phyloP scores from a whole-genome alignment of 2,329 filamentous ascomycete species.

The Ascocoryne sarcoides region DNA sequence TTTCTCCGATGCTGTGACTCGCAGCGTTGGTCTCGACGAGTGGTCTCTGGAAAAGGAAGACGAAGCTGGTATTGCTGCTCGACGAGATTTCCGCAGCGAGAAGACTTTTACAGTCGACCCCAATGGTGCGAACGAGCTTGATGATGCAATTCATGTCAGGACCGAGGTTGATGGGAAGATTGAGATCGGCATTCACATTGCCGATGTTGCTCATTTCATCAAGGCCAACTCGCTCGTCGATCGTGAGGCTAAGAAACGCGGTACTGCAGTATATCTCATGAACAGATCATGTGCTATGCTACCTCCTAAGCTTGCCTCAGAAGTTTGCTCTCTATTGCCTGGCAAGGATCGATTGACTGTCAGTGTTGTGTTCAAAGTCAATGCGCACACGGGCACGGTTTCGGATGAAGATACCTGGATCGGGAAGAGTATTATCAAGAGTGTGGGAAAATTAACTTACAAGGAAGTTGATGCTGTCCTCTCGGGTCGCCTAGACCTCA shows the following conservation, averaged over 20 bases:
- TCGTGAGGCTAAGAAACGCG: slow-evolving; percentile 94
- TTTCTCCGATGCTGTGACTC: slow-evolving; percentile 91
- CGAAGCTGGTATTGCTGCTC: slow-evolving; percentile 60
- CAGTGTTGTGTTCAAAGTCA: slow-evolving; percentile 87
- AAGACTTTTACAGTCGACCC: slow-evolving; percentile 88
- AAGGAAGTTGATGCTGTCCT: slow-evolving; percentile 80
- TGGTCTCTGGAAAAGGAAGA: slow-evolving; percentile 84
- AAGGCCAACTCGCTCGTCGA: slow-evolving; percentile 94
- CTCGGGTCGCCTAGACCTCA: slow-evolving; percentile 50
- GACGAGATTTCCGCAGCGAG: slow-evolving; percentile 85
- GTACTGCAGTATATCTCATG: slow-evolving; percentile 89
- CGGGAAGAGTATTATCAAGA: slow-evolving; percentile 90
- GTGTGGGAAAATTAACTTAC: slow-evolving; percentile 74
- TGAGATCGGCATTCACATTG: slow-evolving; percentile 90
- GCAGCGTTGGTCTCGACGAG: slow-evolving; percentile 84
- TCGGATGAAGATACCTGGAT: slow-evolving; percentile 87
- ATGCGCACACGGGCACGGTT: slow-evolving; percentile 68
- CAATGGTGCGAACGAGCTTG: slow-evolving; percentile 77
- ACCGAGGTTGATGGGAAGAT: slow-evolving; percentile 73
- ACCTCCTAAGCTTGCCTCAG: slow-evolving; percentile 73
- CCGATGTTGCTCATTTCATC: slow-evolving; percentile 93
- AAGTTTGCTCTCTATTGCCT: slow-evolving; percentile 79
- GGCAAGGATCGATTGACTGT: slow-evolving; percentile 86
- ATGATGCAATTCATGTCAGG: slow-evolving; percentile 90
- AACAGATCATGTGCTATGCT: slow-evolving; percentile 77